Percentiles rank a stretch among this genome's conserved stretches.
Evolutionary conservation across 164 flowering plant species (phyloP).

Genomic region (Berberis thunbergii): DNA sequence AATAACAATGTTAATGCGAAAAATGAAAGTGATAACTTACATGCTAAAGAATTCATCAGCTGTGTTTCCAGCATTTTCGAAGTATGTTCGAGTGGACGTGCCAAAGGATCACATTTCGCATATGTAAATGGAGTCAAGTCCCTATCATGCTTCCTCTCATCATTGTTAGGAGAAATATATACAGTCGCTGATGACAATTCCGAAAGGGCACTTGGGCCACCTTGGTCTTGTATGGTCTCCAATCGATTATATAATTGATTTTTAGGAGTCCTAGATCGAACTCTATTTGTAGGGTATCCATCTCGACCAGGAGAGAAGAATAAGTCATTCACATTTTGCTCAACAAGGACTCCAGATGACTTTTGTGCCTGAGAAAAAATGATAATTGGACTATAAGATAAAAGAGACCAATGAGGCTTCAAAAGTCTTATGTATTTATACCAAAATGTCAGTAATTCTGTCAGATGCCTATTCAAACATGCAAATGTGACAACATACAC

Average conservation of each 20-base stretch:
- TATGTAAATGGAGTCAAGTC: conserved; percentile 20
- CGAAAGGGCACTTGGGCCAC: conserved; percentile 9
- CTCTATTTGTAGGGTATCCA: conserved; percentile 23
- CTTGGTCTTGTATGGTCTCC: conserved; percentile 21
- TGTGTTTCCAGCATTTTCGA: conserved; percentile 27
- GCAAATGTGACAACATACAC: no score
- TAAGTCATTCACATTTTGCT: conserved; percentile 38
- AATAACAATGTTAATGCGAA: background rate
- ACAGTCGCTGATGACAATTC: conserved; percentile 28
- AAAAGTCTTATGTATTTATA: background rate
- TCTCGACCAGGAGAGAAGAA: conserved; percentile 54
- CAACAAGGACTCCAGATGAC: conserved; percentile 45
- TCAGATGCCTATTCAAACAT: no score
- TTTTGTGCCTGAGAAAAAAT: conserved; percentile 23
- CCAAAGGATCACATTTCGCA: conserved; percentile 17
- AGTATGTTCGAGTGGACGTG: conserved; percentile 23
- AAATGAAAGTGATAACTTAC: conserved; percentile 32
- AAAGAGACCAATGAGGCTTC: background rate
- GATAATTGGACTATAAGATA: background rate
- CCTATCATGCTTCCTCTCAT: conserved; percentile 26
- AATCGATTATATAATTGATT: conserved; percentile 11
- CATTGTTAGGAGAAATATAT: conserved; percentile 30
- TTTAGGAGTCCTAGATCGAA: conserved; percentile 31
- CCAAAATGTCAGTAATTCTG: no score
- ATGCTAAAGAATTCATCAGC: conserved; percentile 37